These are phyloP conservation scores for Vicia sativa DNA, from an alignment of 306 rosid genomes.

Conservation along the genomic window DNA sequence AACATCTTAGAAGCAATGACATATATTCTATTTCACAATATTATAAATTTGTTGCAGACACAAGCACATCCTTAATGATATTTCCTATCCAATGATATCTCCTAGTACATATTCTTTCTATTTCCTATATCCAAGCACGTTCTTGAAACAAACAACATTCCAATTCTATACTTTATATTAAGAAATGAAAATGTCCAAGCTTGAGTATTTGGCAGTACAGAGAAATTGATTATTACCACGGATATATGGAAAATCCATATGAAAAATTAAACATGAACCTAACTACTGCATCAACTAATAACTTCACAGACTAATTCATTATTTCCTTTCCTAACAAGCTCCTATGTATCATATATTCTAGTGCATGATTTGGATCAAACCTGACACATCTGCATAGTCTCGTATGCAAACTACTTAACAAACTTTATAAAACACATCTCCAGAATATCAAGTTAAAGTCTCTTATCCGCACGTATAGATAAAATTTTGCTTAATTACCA, in stretches of 20 bases:
- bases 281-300: background rate
- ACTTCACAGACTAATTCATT: background rate
- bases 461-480: slow-evolving; percentile 1
- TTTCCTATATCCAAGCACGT: background rate
- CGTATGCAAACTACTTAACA: slow-evolving; percentile 6
- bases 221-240: slow-evolving; percentile 41
- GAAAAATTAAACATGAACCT: slow-evolving; percentile 37
- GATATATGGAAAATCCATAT: too few relatives aligned
- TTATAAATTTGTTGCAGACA: background rate
- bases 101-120: background rate
- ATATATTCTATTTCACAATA: too few relatives aligned
- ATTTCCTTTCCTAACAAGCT: background rate
- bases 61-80: background rate
- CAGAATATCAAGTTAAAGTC: slow-evolving; percentile 9
- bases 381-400: slow-evolving; percentile 20
- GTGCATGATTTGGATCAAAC: slow-evolving; percentile 4
- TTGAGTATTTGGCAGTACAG: slow-evolving; percentile 5
- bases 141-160: too few relatives aligned
- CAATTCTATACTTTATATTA: too few relatives aligned
- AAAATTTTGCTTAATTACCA: too few relatives aligned
- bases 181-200: too few relatives aligned
- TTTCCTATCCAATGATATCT: background rate
- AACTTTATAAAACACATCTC: background rate
- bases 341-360: background rate
- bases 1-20: too few relatives aligned